These are phyloP conservation scores for Trichoderma reesei DNA, from an alignment of 495 filamentous ascomycete genomes.

Conservation along the genomic window DNA sequence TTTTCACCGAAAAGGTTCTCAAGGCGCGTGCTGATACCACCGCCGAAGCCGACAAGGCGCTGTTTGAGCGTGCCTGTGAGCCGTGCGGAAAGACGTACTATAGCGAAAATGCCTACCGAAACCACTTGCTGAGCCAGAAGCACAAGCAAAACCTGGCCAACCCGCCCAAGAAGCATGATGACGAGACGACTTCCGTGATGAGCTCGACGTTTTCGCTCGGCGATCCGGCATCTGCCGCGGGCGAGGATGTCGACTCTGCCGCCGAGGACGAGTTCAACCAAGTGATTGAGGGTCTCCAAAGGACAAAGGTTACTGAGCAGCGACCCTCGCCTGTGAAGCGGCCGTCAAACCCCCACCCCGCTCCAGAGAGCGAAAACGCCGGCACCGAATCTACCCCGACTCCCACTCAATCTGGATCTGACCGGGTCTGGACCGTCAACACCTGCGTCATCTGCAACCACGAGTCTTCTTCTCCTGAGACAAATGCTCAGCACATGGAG, in stretches of 20 bases:
- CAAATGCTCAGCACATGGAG: slow-evolving; percentile 82
- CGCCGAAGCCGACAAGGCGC: slow-evolving; percentile 77
- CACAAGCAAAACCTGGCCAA: slow-evolving; percentile 59
- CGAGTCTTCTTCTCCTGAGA: slow-evolving; percentile 55
- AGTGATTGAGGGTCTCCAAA: slow-evolving; percentile 68
- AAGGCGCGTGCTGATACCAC: slow-evolving; percentile 75
- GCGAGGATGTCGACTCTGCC: slow-evolving; percentile 46
- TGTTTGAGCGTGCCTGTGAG: slow-evolving; percentile 74
- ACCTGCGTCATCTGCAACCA: slow-evolving; percentile 88
- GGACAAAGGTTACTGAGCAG: slow-evolving; percentile 46
- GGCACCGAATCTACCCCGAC: slow-evolving; percentile 27
- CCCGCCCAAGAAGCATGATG: slow-evolving; percentile 32
- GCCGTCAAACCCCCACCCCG: slow-evolving; percentile 47
- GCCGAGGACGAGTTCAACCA: slow-evolving; percentile 67
- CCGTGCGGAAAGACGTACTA: slow-evolving; percentile 88
- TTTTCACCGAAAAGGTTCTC: slow-evolving; percentile 95
- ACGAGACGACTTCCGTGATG: slow-evolving; percentile 76
- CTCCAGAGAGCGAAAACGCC: slow-evolving; percentile 25
- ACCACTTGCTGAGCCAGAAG: slow-evolving; percentile 86
- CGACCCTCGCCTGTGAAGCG: slow-evolving; percentile 42
- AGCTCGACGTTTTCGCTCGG: slow-evolving; percentile 88
- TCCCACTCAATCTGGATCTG: slow-evolving; percentile 15
- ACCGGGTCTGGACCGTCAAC: slow-evolving; percentile 37
- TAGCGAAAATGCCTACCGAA: slow-evolving; percentile 89
- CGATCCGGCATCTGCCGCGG: slow-evolving; percentile 52